phyloP scores from a whole-genome alignment of 768 basidiomycete species.

The Daedalea quercina region DNA sequence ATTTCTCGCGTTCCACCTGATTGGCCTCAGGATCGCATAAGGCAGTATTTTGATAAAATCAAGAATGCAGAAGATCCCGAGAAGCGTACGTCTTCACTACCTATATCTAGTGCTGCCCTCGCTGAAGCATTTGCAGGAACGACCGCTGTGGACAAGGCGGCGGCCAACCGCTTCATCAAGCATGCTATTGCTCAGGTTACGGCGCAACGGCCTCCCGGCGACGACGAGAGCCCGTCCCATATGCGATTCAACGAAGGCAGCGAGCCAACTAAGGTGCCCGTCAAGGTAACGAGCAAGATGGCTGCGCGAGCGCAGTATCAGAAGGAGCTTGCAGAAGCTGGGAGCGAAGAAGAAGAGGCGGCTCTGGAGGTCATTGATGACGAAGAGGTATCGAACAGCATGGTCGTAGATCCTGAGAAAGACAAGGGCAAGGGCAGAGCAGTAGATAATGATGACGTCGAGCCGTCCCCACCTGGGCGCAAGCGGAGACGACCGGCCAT shows the following conservation, averaged over 20 bases:
- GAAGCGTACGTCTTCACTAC: conserved; percentile 35
- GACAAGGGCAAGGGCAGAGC: conserved; percentile 28
- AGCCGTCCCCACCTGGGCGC: conserved; percentile 5
- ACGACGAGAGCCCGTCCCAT: conserved; percentile 13
- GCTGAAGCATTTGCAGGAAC: conserved; percentile 25
- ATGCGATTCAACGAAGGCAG: conserved; percentile 11
- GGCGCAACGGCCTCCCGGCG: conserved; percentile 11
- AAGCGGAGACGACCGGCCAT: conserved; percentile 48
- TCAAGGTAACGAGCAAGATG: conserved; percentile 69
- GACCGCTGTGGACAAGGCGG: conserved; percentile 63
- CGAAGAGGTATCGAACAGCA: conserved; percentile 30
- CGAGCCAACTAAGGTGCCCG: conserved; percentile 29
- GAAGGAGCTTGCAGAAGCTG: conserved; percentile 40
- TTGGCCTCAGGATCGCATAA: conserved; percentile 57
- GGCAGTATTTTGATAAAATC: conserved; percentile 80
- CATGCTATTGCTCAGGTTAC: conserved; percentile 68
- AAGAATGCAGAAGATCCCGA: conserved; percentile 64
- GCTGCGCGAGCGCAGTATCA: conserved; percentile 60
- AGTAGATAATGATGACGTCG: conserved; percentile 26
- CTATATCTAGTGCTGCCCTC: background rate
- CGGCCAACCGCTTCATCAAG: conserved; percentile 79
- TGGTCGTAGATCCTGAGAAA: conserved; percentile 1
- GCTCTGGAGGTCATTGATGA: conserved; percentile 30
- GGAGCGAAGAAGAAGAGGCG: conserved; percentile 36
- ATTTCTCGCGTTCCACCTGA: background rate